Conservation (phyloP, 371 early-diverging fungal genomes). For the Choanephora cucurbitarum region DNA sequence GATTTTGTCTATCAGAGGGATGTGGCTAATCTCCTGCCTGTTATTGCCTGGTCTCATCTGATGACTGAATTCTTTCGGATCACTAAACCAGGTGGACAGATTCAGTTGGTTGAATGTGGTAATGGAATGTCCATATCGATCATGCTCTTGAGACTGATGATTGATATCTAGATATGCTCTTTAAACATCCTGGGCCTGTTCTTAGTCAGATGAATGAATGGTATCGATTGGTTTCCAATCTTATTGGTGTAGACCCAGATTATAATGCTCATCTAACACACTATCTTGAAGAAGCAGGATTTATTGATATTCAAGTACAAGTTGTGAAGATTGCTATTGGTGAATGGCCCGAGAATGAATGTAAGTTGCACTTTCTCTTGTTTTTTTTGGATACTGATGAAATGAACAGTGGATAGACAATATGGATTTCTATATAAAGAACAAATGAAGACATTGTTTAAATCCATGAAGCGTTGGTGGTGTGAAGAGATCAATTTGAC, state of each 20-base stretch:
- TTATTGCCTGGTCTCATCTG: conserved; percentile 42
- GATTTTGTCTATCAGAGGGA: conserved; percentile 66
- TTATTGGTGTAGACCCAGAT: conserved; percentile 29
- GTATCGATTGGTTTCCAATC: conserved; percentile 30
- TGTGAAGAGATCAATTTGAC: conserved; percentile 31
- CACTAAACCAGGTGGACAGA: conserved; percentile 53
- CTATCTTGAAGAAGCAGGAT: conserved; percentile 32
- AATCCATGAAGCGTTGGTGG: conserved; percentile 52
- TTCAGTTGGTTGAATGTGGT: conserved; percentile 55
- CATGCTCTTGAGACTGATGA: too few relatives aligned
- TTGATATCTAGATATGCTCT: conserved; percentile 39
- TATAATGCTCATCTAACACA: conserved; percentile 22
- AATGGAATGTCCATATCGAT: too few relatives aligned
- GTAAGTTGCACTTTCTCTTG: conserved; percentile 22
- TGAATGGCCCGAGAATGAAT: conserved; percentile 46
- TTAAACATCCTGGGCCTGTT: conserved; percentile 40
- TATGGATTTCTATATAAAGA: conserved; percentile 49
- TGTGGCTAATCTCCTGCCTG: conserved; percentile 45
- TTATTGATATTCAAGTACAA: conserved; percentile 26
- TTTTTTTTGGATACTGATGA: background rate
- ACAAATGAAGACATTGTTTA: conserved; percentile 42
- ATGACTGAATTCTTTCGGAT: conserved; percentile 46
- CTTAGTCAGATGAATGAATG: conserved; percentile 41
- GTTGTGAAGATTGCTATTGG: conserved; percentile 45
- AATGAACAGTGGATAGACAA: conserved; percentile 33